Evolutionary conservation across 2,329 filamentous ascomycete species (phyloP).

Genomic region (Diaporthe ilicicola): DNA sequence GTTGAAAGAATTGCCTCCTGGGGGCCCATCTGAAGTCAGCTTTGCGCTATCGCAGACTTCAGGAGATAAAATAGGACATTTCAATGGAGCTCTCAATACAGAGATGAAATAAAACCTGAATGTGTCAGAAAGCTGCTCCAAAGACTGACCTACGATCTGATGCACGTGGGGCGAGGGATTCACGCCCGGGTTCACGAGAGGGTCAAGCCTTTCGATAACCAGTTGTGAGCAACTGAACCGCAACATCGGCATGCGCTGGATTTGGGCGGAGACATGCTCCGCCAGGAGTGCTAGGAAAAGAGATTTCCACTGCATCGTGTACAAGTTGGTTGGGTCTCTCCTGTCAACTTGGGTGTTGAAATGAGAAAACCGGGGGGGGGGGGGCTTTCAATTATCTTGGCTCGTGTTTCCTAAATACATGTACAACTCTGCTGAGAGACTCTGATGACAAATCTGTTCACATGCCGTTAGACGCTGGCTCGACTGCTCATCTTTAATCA

Average conservation of each 20-base stretch:
- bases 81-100: not conserved
- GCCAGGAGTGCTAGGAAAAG: not conserved
- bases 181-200: constrained; percentile 47
- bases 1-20: constrained; percentile 47
- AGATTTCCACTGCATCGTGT: not conserved
- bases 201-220: constrained; percentile 52
- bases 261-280: not conserved
- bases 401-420: not conserved
- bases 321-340: not conserved
- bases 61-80: no score
- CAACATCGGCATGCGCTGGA: constrained; percentile 27
- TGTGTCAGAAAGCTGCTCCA: not conserved
- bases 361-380: not conserved
- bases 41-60: not conserved
- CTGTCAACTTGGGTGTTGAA: not conserved
- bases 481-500: not conserved
- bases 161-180: constrained; percentile 63
- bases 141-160: constrained; percentile 53
- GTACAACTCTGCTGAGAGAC: not conserved
- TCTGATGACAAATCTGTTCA: not conserved
- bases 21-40: not conserved
- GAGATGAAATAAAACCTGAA: not conserved
- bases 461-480: not conserved
- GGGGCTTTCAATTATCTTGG: not conserved
- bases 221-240: constrained; percentile 57